phyloP scores from a whole-genome alignment of 306 rosid species.

The Acacia confusa region DNA sequence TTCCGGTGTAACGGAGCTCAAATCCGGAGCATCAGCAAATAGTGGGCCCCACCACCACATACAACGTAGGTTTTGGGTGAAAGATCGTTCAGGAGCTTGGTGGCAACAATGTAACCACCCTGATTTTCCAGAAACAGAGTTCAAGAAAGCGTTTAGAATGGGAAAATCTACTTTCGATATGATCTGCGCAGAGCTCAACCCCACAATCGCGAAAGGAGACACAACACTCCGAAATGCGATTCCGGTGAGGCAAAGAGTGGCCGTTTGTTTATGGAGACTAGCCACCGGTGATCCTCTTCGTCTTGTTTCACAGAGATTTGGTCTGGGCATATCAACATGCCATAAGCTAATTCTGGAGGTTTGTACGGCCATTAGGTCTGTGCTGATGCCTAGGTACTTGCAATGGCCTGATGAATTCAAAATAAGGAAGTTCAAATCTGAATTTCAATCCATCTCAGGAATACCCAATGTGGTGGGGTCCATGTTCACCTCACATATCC shows the following conservation, averaged over 20 bases:
- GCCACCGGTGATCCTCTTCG: constrained; percentile 98
- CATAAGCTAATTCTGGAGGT: constrained; percentile 93
- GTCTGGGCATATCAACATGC: constrained; percentile 92
- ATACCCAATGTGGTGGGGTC: constrained; percentile 91
- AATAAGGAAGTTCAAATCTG: constrained; percentile 52
- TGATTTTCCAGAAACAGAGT: constrained; percentile 79
- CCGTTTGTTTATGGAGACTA: constrained; percentile 87
- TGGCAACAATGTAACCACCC: constrained; percentile 91
- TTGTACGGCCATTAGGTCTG: constrained; percentile 75
- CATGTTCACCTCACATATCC: constrained; percentile 88
- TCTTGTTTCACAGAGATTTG: constrained; percentile 74
- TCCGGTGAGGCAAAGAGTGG: constrained; percentile 88
- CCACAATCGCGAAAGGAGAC: constrained; percentile 83
- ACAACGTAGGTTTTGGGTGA: constrained; percentile 82
- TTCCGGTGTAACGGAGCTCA: constrained; percentile 31
- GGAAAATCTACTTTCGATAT: constrained; percentile 69
- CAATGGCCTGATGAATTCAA: constrained; percentile 76
- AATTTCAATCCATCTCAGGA: constrained; percentile 67
- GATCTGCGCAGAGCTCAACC: constrained; percentile 83
- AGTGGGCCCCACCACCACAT: constrained; percentile 29
- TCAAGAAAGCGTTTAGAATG: constrained; percentile 87
- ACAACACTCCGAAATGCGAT: constrained; percentile 80
- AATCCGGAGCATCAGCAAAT: constrained; percentile 25
- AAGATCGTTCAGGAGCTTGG: constrained; percentile 94
- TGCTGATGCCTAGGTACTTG: constrained; percentile 80